These are phyloP conservation scores for Aspergillus sp. DNA, from an alignment of 2,329 filamentous ascomycete genomes.

Conservation along the genomic window DNA sequence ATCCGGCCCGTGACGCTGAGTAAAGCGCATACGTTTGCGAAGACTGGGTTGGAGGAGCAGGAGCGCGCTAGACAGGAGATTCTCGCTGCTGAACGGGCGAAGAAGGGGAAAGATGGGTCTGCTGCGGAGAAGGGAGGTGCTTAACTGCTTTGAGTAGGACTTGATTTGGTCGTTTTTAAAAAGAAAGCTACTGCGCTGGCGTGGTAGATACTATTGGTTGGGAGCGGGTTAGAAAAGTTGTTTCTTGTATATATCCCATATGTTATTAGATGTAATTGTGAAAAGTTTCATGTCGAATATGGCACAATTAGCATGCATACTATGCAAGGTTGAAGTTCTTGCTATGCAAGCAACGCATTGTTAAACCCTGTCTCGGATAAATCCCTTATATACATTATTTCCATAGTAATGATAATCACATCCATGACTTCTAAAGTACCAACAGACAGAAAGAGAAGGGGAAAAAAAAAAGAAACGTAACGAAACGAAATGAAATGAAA, in stretches of 20 bases:
- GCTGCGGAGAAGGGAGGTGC: neutral
- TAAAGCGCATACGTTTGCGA: conserved; percentile 36
- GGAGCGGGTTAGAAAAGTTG: neutral
- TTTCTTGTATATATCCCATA: neutral
- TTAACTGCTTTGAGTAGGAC: neutral
- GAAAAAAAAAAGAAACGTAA: conserved; percentile 1
- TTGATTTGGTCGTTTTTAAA: too few species aligned
- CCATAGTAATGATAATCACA: neutral
- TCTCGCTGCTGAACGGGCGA: conserved; percentile 16
- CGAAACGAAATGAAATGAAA: neutral
- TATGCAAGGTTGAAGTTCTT: neutral
- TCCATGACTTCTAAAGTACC: neutral
- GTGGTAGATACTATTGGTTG: neutral
- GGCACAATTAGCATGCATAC: neutral
- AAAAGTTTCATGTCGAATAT: neutral
- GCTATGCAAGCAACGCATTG: neutral
- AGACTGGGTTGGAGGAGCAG: conserved; percentile 41
- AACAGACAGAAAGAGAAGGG: conserved; percentile 1
- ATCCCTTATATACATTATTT: conserved; percentile 5
- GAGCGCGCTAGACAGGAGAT: conserved; percentile 36
- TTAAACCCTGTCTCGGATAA: neutral
- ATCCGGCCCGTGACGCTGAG: conserved; percentile 33
- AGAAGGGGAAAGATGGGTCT: conserved; percentile 29
- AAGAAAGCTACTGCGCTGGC: neutral
- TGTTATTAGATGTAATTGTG: neutral